A percentile compares a stretch with the other conserved stretches of the same genome.
phyloP scores from a whole-genome alignment of 345 rosid species.

The Leavenworthia alabamica region DNA sequence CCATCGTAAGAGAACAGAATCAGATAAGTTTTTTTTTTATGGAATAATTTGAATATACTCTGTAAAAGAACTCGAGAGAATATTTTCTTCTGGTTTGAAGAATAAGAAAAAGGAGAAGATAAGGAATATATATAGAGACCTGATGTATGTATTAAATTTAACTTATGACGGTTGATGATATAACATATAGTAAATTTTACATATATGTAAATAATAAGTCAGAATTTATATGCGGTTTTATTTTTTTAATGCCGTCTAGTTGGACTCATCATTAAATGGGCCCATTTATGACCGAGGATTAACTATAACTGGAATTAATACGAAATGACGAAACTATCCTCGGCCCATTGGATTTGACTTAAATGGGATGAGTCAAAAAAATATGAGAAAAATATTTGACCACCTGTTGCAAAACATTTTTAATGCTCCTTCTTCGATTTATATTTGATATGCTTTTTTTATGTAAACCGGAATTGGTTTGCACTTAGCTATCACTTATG shows the following conservation, averaged over 20 bases:
- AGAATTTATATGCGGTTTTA: constrained; percentile 19
- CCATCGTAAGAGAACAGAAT: constrained; percentile 31
- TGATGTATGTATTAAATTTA: neutral
- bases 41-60: constrained; percentile 19
- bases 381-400: too few species aligned
- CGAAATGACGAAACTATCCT: neutral
- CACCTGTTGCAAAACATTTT: too few species aligned
- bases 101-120: constrained; percentile 14
- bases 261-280: constrained; percentile 29
- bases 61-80: neutral
- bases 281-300: neutral
- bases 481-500: too few species aligned
- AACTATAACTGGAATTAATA: constrained; percentile 10
- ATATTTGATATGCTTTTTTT: too few species aligned
- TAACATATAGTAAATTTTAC: neutral
- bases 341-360: constrained; percentile 1
- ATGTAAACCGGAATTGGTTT: too few species aligned
- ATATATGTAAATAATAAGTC: constrained; percentile 20
- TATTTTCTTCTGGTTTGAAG: constrained; percentile 24
- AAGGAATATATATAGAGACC: constrained; percentile 31
- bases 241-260: constrained; percentile 32
- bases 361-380: too few species aligned
- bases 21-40: neutral
- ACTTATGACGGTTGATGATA: constrained; percentile 7
- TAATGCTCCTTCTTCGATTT: too few species aligned